phyloP scores from a whole-genome alignment of 164 flowering plant genomes.

The Annona squamosa region DNA sequence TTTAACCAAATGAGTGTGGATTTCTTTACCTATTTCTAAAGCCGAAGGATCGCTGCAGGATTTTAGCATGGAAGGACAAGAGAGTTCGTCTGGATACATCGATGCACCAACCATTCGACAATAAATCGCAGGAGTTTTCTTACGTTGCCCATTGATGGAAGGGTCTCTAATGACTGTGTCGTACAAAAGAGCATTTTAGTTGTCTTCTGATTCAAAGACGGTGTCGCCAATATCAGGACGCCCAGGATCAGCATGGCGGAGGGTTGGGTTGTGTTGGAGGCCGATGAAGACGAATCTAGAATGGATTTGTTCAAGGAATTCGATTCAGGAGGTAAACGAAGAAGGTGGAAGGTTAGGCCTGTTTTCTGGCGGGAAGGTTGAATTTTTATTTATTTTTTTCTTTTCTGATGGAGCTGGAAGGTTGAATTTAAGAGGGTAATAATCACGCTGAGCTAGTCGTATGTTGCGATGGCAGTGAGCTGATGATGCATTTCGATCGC shows the following conservation, averaged over 20 bases:
- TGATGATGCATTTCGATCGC: background rate
- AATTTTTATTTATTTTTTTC: no score
- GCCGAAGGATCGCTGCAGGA: constrained; percentile 26
- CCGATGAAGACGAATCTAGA: constrained; percentile 48
- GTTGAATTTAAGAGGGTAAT: no score
- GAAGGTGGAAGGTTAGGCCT: constrained; percentile 19
- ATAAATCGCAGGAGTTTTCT: constrained; percentile 28
- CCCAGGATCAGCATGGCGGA: constrained; percentile 37
- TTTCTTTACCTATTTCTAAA: constrained; percentile 21
- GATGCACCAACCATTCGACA: constrained; percentile 26
- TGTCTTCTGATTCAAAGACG: constrained; percentile 22
- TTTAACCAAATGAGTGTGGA: constrained; percentile 38
- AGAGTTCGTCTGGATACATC: constrained; percentile 39
- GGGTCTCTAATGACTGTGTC: constrained; percentile 22
- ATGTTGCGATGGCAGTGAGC: background rate
- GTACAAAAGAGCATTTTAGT: constrained; percentile 25
- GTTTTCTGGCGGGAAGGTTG: constrained; percentile 15
- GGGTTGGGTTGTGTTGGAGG: constrained; percentile 40
- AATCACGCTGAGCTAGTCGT: no score
- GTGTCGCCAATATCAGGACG: constrained; percentile 19
- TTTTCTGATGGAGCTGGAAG: no score
- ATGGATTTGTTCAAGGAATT: constrained; percentile 43
- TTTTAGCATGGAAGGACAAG: constrained; percentile 35
- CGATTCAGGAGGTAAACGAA: constrained; percentile 26
- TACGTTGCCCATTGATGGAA: constrained; percentile 20